phyloP scores from a whole-genome alignment of 1,284 basidiomycete species.

The Fomitiporia mediterranea region DNA sequence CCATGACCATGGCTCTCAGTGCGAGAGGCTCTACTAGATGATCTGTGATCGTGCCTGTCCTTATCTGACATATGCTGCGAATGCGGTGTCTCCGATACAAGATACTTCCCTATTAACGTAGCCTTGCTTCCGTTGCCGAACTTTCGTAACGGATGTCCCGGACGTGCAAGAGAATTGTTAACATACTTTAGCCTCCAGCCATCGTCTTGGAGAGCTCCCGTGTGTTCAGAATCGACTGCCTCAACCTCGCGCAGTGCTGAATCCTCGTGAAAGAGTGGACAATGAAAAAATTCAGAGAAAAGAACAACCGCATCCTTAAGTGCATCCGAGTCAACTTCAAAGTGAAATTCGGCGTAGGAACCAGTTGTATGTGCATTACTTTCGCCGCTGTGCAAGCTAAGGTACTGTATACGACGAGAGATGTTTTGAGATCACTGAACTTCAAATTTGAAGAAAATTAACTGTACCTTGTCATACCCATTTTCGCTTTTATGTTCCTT shows the following conservation, averaged over 20 bases:
- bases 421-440: neutral
- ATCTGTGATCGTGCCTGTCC: too few relatives aligned
- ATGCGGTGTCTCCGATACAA: too few relatives aligned
- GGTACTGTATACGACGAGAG: slow-evolving; percentile 56
- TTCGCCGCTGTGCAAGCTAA: slow-evolving; percentile 75
- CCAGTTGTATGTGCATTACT: slow-evolving; percentile 90
- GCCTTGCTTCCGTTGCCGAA: slow-evolving; percentile 92
- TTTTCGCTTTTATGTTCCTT: slow-evolving; percentile 84
- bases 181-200: slow-evolving; percentile 96
- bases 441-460: slow-evolving; percentile 5
- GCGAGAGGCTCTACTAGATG: too few relatives aligned
- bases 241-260: slow-evolving; percentile 94
- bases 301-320: slow-evolving; percentile 83
- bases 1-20: too few relatives aligned
- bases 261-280: slow-evolving; percentile 86
- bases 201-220: slow-evolving; percentile 96
- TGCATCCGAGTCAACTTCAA: slow-evolving; percentile 82
- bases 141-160: slow-evolving; percentile 85
- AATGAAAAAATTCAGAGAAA: slow-evolving; percentile 93
- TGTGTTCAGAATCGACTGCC: slow-evolving; percentile 97
- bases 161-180: slow-evolving; percentile 82
- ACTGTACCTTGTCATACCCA: slow-evolving; percentile 77
- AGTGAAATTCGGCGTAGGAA: slow-evolving; percentile 92
- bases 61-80: too few relatives aligned
- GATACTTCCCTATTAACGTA: slow-evolving; percentile 75